A percentile compares a stretch with the other conserved stretches of the same genome.
Evolutionary conservation across 257 asterid species (phyloP).

Genomic region (Capsicum baccatum): DNA sequence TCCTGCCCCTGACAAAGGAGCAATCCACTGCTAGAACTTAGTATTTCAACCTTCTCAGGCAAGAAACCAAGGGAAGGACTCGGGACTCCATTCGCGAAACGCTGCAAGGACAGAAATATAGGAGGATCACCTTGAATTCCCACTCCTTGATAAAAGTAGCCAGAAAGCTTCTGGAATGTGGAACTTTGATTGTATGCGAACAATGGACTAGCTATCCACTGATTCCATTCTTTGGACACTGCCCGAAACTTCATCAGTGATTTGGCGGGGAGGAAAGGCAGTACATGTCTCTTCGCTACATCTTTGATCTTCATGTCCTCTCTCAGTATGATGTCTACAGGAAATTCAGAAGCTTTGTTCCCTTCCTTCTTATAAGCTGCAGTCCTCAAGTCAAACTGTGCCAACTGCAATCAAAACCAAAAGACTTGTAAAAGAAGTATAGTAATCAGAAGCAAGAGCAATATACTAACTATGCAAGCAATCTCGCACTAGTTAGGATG

Average conservation of each 20-base stretch:
- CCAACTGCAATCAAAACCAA: constrained; percentile 25
- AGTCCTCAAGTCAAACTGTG: background rate
- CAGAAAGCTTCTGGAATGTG: constrained; percentile 47
- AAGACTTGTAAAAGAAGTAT: background rate
- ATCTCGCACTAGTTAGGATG: background rate
- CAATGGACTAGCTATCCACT: constrained; percentile 48
- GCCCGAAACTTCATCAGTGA: constrained; percentile 40
- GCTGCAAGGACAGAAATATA: constrained; percentile 36
- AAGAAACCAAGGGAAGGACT: constrained; percentile 35
- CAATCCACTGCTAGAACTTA: constrained; percentile 49
- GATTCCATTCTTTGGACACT: constrained; percentile 58
- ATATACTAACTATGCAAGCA: background rate
- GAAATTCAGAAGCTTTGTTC: background rate
- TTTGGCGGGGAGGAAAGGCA: constrained; percentile 65
- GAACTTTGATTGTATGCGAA: constrained; percentile 49
- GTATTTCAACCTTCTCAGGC: constrained; percentile 30
- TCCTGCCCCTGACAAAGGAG: constrained; percentile 42
- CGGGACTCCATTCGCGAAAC: constrained; percentile 48
- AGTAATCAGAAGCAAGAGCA: background rate
- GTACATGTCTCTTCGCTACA: constrained; percentile 36
- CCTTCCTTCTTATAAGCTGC: constrained; percentile 1
- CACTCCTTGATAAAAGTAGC: constrained; percentile 41
- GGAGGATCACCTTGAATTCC: background rate
- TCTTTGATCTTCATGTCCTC: constrained; percentile 37
- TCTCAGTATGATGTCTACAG: constrained; percentile 21